Base-by-base conservation (phyloP, 2,329 filamentous ascomycete genomes). In the Fusarium newnesense region DNA sequence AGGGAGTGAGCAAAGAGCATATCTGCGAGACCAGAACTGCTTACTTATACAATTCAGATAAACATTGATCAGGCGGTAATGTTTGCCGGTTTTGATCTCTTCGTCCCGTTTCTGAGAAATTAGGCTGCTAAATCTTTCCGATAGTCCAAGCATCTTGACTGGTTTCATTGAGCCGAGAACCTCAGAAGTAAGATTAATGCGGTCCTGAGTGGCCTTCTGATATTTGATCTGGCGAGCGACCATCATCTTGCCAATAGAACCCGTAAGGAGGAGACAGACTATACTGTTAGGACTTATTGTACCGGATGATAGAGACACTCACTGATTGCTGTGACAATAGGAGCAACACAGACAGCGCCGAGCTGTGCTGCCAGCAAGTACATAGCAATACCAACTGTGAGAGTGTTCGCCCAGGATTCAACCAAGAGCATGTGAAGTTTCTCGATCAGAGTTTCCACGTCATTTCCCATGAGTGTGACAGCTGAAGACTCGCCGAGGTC, bases 71-170 rank as follows among this genome's bases (percentile, higher is more conserved):
- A 60, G 21, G 15, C 79, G 73, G 47, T 67, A 81, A 11, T 75
- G 70, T 52, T 79, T 79, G 3, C 77, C 77, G 1, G 72, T 62
- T 5, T 60, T 56, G 30, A 81, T 66, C 24, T 80, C 79, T 4
- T 79, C 59, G 18, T 76, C 69, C 16, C 79, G 71, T 43, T 76
- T 79, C 24, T 73, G 58, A 18, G 71, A 61, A 58, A 81, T 77
- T 1, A 79, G 60, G 5, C 59, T 56, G 4, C 67, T 61, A 18
- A 81, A 79, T 15, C 68, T 69, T 28, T 80, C 77, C 4, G 79
- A 74, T 12, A 78, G 71, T 0, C 80, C 80, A 4, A 81, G 72
- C 79, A 82, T 81, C 54, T 82, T 82, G n/a, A 81, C 75, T 2
- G 78, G 70, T 21, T 81, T 81, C 32, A 81, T 78, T 2, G 78